Percentiles rank a stretch among this genome's conserved stretches.
phyloP scores from a whole-genome alignment of 2,329 filamentous ascomycete species.

The Xylariomycetidae sp. region DNA sequence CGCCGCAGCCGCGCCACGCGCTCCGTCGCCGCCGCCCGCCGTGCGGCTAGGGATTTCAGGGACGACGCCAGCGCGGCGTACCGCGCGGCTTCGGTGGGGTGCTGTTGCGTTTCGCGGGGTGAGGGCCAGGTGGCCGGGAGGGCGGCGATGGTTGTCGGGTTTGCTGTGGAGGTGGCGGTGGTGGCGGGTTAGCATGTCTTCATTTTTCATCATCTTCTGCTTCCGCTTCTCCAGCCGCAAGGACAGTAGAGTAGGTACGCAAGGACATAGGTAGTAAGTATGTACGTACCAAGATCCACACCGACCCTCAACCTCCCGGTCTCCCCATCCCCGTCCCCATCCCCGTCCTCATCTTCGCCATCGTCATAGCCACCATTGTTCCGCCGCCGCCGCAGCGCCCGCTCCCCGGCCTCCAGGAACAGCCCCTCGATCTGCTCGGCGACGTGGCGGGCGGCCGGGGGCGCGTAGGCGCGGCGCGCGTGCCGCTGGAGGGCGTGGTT shows the following conservation, averaged over 20 bases:
- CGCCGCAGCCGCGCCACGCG: conserved; percentile 41
- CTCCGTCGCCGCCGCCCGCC: conserved; percentile 32
- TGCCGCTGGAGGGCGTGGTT: conserved; percentile 61
- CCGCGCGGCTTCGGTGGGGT: conserved; percentile 41
- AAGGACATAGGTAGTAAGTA: too few relatives aligned
- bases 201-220: too few relatives aligned
- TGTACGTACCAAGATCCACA: conserved; percentile 17
- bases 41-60: conserved; percentile 44
- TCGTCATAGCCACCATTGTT: conserved; percentile 34
- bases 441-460: conserved; percentile 63
- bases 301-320: conserved; percentile 19
- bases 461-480: conserved; percentile 57
- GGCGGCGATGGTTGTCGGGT: conserved; percentile 35
- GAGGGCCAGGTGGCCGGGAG: conserved; percentile 43
- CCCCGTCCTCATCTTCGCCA: conserved; percentile 22
- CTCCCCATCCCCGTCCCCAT: conserved; percentile 25
- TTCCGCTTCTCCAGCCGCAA: too few relatives aligned
- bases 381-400: conserved; percentile 24
- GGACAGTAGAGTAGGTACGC: too few relatives aligned
- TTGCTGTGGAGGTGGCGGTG: conserved; percentile 25
- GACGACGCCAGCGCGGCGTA: conserved; percentile 45
- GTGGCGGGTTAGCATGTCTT: background rate
- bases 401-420: conserved; percentile 47
- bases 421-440: conserved; percentile 66
- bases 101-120: conserved; percentile 26